Evolutionary conservation across 345 rosid genomes (phyloP).

Genomic region (Pistacia integerrima): DNA sequence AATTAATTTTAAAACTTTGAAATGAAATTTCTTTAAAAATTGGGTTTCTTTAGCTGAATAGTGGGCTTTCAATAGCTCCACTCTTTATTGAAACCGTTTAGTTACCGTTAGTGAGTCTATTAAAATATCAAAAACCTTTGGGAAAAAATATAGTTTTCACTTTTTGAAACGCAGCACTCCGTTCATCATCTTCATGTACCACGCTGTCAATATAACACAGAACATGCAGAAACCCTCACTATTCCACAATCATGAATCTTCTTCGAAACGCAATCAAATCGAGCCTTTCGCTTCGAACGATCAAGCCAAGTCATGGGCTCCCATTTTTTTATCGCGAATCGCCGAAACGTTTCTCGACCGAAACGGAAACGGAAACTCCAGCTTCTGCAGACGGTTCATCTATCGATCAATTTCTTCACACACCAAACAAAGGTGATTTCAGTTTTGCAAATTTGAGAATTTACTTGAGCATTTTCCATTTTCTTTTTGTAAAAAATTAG

Average conservation of each 20-base stretch:
- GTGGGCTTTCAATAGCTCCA: no score
- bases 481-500: background rate
- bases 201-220: background rate
- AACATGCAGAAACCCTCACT: background rate
- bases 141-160: background rate
- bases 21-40: no score
- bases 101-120: no score
- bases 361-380: slow-evolving; percentile 43
- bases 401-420: slow-evolving; percentile 28
- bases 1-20: no score
- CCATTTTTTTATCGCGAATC: slow-evolving; percentile 34
- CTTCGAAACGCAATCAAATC: slow-evolving; percentile 40
- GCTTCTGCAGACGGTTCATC: slow-evolving; percentile 38
- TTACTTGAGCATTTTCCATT: background rate
- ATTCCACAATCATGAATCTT: slow-evolving; percentile 36
- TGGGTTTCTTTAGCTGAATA: no score
- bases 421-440: slow-evolving; percentile 25
- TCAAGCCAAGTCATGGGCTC: slow-evolving; percentile 10
- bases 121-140: background rate
- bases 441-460: slow-evolving; percentile 2
- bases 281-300: slow-evolving; percentile 23
- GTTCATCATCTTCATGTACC: background rate
- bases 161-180: background rate
- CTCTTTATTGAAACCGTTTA: no score
- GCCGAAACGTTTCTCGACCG: slow-evolving; percentile 53